Evolutionary conservation across 2,329 filamentous ascomycete genomes (phyloP), one percentile per base, ranked within the genome.

Genomic region (Aspergillus ustus): DNA sequence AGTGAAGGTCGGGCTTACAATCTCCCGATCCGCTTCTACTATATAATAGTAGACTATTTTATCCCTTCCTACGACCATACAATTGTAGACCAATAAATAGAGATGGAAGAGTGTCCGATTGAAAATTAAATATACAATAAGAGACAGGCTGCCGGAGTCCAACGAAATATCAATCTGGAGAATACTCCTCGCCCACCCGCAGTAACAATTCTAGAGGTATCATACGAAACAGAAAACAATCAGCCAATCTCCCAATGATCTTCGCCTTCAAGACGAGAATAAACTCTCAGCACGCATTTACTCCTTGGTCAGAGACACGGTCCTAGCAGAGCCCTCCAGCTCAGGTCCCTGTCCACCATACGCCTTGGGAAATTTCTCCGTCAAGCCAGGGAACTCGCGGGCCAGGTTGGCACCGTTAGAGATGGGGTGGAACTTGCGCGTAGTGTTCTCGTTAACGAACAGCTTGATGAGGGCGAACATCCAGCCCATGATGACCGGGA

Each of bases 401-500:
- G 87, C 87, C 53, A 97, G 82, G 60, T 86, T 87, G 48, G 80
- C 85, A 22, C 93, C 93, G 69, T 90, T 91, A 65, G 85, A 83
- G 80, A 93, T 87, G 50, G 90, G 90, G 71, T 92, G 89, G 78
- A 93, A 92, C 75, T 93, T 93, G 80, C 89, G 89, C 67, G 90
- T 84, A 0, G 91, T 93, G 72, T 90, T 89, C 53, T 87, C 83
- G 31, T 89, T 87, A 48, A 93, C 81, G 75, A 93, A 89, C 19
- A 91, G 78, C 81, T 92, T 93, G 81, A 93, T 89, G 57, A 89
- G 84, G 20, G 83, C 81, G 75, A 91, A 93, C 74, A 93, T 85
- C 84, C 93, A 97, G 60, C 92, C 91, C 93, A 97, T 97, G 71
- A 97, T 83, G 59, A 89, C 79, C 0, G 94, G 94, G 6, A 97